Conservation (phyloP, 148 eudicot species). For the Amaranthus hypochondriacus region DNA sequence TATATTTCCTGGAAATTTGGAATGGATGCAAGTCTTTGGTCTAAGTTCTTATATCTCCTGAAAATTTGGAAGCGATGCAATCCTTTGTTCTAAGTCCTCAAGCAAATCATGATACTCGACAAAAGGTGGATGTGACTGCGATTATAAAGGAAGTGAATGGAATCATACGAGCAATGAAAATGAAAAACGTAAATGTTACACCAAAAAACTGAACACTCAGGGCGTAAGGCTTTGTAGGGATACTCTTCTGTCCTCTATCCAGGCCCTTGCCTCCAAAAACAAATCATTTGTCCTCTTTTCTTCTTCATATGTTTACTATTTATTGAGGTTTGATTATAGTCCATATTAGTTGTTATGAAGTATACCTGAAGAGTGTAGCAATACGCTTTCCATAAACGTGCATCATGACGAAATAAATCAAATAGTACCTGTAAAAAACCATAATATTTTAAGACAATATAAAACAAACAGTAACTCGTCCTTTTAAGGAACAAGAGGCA, state of each 20-base stretch:
- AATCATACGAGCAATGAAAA: constrained; percentile 4
- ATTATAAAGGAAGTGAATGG: constrained; percentile 7
- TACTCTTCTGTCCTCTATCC: too few relatives aligned
- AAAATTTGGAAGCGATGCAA: constrained; percentile 26
- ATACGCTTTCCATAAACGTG: constrained; percentile 81
- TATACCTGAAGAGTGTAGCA: constrained; percentile 65
- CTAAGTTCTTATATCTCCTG: constrained; percentile 42
- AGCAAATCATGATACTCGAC: constrained; percentile 63
- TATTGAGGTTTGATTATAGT: not conserved
- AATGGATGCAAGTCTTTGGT: constrained; percentile 35
- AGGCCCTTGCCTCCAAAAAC: not conserved
- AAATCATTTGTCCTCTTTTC: not conserved
- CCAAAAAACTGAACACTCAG: not conserved
- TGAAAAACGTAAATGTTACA: not conserved
- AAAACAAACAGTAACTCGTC: not conserved
- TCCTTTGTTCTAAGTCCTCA: constrained; percentile 55
- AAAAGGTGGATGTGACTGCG: constrained; percentile 59
- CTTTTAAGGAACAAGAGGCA: not conserved
- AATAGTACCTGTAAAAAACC: constrained; percentile 58
- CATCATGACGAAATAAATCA: constrained; percentile 86
- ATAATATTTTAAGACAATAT: not conserved
- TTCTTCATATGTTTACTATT: not conserved
- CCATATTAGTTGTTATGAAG: not conserved
- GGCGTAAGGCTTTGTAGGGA: not conserved
- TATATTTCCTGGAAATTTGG: constrained; percentile 26